Conservation (phyloP, 129 eudicot species). For the Flaveria sonorensis region DNA sequence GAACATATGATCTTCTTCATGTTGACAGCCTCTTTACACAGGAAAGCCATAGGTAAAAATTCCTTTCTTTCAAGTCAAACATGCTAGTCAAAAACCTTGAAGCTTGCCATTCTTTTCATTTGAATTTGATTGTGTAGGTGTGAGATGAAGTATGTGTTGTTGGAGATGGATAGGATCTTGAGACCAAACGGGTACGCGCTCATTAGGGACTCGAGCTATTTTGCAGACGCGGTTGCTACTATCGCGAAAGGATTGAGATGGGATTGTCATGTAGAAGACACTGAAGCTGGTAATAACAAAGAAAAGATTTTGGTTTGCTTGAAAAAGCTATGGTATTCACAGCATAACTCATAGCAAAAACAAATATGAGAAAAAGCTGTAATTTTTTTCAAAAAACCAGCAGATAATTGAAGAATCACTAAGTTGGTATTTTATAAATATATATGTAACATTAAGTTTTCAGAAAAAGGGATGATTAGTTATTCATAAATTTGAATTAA, state of each 20-base stretch:
- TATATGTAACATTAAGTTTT: conserved; percentile 22
- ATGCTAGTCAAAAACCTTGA: conserved; percentile 7
- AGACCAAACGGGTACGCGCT: conserved; percentile 83
- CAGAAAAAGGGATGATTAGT: neutral
- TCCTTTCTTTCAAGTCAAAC: neutral
- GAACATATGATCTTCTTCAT: conserved; percentile 97
- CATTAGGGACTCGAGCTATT: conserved; percentile 73
- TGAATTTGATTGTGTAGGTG: conserved; percentile 48
- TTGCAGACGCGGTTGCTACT: conserved; percentile 57
- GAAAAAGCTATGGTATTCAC: conserved; percentile 88
- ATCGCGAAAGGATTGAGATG: conserved; percentile 82
- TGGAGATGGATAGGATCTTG: conserved; percentile 95
- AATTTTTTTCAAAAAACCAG: conserved; percentile 30
- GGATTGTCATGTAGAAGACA: conserved; percentile 74
- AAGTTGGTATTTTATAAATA: conserved; percentile 29
- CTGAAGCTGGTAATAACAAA: conserved; percentile 58
- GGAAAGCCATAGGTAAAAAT: conserved; percentile 88
- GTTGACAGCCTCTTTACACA: conserved; percentile 82
- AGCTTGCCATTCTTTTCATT: conserved; percentile 14
- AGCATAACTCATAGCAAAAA: conserved; percentile 56
- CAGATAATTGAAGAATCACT: conserved; percentile 25
- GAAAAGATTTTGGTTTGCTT: conserved; percentile 86
- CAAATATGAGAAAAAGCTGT: conserved; percentile 21
- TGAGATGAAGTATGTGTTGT: conserved; percentile 81
- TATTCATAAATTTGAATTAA: conserved; percentile 15